These are phyloP conservation scores for Hyaloperonospora brassicae DNA, from an alignment of 352 stramenopile species.

Conservation along the genomic window DNA sequence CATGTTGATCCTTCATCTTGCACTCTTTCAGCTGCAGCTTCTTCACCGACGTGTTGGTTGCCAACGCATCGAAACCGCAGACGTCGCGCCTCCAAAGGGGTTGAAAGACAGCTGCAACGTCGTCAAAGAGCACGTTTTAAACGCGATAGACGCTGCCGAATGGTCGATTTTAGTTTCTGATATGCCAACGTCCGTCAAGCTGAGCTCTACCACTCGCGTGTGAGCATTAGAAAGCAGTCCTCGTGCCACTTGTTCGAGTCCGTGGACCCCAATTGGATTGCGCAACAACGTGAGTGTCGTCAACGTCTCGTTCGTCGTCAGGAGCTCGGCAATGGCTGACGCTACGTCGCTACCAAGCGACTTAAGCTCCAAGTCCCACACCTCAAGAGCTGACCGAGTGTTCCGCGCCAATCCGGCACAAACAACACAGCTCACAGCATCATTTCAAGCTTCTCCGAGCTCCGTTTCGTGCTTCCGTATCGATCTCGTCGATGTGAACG, in stretches of 20 bases:
- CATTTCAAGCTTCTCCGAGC: constrained; percentile 49
- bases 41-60: constrained; percentile 50
- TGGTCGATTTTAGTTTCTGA: constrained; percentile 38
- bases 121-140: constrained; percentile 39
- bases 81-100: constrained; percentile 23
- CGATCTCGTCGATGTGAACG: constrained; percentile 3
- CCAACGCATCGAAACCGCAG: constrained; percentile 53
- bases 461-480: no score
- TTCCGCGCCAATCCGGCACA: constrained; percentile 49
- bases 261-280: constrained; percentile 45
- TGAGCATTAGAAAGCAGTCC: constrained; percentile 32
- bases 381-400: constrained; percentile 35
- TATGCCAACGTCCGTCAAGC: constrained; percentile 41
- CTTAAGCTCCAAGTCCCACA: constrained; percentile 74
- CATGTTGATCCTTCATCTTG: constrained; percentile 42
- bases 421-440: constrained; percentile 34
- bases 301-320: constrained; percentile 38
- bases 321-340: constrained; percentile 40
- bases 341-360: constrained; percentile 38
- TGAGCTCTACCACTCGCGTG: constrained; percentile 29
- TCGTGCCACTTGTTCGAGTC: constrained; percentile 29
- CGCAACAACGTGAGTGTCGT: constrained; percentile 47
- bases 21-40: constrained; percentile 62
- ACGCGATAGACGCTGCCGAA: constrained; percentile 35
- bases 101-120: constrained; percentile 73